Base-by-base conservation (phyloP, 1,284 basidiomycete species). In the Gymnopus androsaceus region DNA sequence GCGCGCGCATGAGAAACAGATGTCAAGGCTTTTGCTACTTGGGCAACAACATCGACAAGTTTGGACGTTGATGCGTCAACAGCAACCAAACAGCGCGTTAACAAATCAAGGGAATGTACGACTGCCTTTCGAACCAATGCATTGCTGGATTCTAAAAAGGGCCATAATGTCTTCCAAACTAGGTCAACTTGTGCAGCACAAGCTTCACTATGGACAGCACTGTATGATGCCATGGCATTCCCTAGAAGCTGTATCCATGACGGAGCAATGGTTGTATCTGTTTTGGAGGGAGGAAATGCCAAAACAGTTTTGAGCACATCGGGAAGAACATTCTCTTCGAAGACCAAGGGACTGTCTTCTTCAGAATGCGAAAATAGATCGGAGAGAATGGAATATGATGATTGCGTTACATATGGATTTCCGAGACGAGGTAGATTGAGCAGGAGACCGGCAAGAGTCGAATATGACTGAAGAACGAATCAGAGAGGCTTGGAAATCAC, bases 381-480 rank as follows among this genome's bases (percentile, higher is more conserved):
- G 28, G 92, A 83, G 57, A 97, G 80, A 47, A 92, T 81, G 28
- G 86, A 85, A 69, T 94, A 96, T 17, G 89, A 78, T 34, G 90
- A 85, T 69, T 92, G 86, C 1, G 94, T 89, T 47, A 97, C 81
- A 69, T 92, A 95, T 19, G 89, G 81, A 64, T 90, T 90, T 37
- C 87, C 88, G n/a, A 93, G 76, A 49, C 88, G 87, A 31, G 94
- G 92, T 31, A 95, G 82, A 11, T 82, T 76, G 14, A 96, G 84
- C 27, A 97, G 81, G 12, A 83, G 75, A 23, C 81, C 79, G 25
- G 86, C 85, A 56, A 95, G 81, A 17, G 79, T 62, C 7, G 90
- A 83, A 33, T 94, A 77, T 49, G 84, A 79, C 93, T 95, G 66
- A 12, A 51, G 58, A 44, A 45, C 57, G 54, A 57, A 57, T 66